Base-by-base conservation (phyloP, 1,284 basidiomycete species). In the Jaminaea rosea region DNA sequence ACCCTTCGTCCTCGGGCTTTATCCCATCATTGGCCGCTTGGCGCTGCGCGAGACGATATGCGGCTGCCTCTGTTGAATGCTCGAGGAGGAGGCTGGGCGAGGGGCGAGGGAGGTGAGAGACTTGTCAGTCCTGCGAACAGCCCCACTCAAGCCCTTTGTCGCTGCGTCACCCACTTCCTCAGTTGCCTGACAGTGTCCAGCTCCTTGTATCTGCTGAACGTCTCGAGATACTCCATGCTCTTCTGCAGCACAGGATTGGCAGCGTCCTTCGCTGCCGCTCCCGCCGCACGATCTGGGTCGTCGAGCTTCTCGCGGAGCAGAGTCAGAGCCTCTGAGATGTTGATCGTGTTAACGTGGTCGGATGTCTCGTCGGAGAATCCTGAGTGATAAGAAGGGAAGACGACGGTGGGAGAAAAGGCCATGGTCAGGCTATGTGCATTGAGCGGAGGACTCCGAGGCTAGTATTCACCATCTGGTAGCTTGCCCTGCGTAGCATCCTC, bases 171-270 rank as follows among this genome's bases (percentile, higher is more conserved):
- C 11, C 39, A 42, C 39, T 11, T 42, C 39, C 39, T 42, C 39
- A 42, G 19, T 23, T 42, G 39, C 39, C 19, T 42, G 24, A 42
- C 39, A 3, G 39, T 42, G 15, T 42, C 39, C 39, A 42, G 24
- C 6, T 42, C 39, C 39, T 23, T 42, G 19, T 42, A 42, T 23
- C 39, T n/a, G 24, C 39, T 42, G 11, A 42, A 42, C 7, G 39
- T 42, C 19, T 42, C 39, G 19, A 42, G 39, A 23, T 42, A 42
- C 39, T 42, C 39, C 39, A 42, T 42, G 19, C 19, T 42, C 39
- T 42, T 42, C 15, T 17, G 15, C 39, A 42, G 19, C 19, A 42
- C 39, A 17, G 13, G 13, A 24, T 42, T 42, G 19, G 15, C 39
- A 21, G 19, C 39, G 24, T 42, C 39, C 19, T 42, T 42, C 19